Percentiles rank a stretch among this genome's conserved stretches.
Evolutionary conservation across 2,329 filamentous ascomycete species (phyloP).

Genomic region (Didymella pinodella): DNA sequence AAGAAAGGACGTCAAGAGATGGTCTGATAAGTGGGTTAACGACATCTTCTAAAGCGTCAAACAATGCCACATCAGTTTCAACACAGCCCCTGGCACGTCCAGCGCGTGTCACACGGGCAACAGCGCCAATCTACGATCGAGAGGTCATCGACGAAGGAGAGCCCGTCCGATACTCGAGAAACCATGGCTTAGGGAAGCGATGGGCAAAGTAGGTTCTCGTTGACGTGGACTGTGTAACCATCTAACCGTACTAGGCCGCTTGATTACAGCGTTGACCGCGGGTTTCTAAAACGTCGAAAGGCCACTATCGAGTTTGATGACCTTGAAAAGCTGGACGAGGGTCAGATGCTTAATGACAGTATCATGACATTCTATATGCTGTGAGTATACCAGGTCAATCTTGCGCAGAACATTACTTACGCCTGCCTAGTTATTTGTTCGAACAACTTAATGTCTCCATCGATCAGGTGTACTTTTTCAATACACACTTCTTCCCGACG

Average conservation of each 20-base stretch:
- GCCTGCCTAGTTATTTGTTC: constrained; percentile 34
- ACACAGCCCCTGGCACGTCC: constrained; percentile 6
- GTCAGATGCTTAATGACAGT: constrained; percentile 90
- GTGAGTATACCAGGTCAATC: constrained; percentile 22
- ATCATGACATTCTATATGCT: constrained; percentile 88
- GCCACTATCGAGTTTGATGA: constrained; percentile 70
- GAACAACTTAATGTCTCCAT: constrained; percentile 56
- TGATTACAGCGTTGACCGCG: neutral
- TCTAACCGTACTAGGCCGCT: constrained; percentile 8
- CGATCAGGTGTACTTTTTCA: constrained; percentile 83
- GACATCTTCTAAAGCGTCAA: neutral
- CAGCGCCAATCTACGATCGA: constrained; percentile 10
- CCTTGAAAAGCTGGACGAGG: constrained; percentile 79
- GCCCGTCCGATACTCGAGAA: constrained; percentile 27
- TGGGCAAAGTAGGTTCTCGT: constrained; percentile 37
- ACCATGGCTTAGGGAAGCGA: constrained; percentile 35
- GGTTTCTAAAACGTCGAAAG: constrained; percentile 9
- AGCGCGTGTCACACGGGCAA: constrained; percentile 22
- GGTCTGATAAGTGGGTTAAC: neutral
- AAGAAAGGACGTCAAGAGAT: neutral
- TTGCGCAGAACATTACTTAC: constrained; percentile 1
- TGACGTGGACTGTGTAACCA: too few species aligned
- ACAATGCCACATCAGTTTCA: neutral
- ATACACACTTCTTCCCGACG: constrained; percentile 87
- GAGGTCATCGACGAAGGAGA: constrained; percentile 17